These are phyloP conservation scores for Leptomonas pyrrhocoris DNA, from an alignment of 208 protist species.

Conservation along the genomic window DNA sequence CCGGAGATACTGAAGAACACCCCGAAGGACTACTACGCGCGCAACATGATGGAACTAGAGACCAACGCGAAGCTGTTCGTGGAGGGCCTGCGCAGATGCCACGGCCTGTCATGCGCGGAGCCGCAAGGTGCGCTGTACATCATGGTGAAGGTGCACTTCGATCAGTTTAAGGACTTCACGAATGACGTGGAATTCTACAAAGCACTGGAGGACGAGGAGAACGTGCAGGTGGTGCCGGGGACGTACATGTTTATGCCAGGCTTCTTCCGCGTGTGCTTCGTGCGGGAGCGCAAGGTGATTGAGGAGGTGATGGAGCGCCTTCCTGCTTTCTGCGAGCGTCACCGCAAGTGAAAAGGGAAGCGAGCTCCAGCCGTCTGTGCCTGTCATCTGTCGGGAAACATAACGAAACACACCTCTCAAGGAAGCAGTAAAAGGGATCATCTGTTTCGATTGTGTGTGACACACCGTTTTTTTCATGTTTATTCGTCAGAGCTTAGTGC, in stretches of 20 bases:
- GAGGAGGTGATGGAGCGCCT: constrained; percentile 83
- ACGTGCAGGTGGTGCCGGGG: constrained; percentile 90
- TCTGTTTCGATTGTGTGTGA: too few species aligned
- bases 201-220: constrained; percentile 82
- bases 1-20: constrained; percentile 74
- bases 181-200: constrained; percentile 84
- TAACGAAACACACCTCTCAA: too few species aligned
- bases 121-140: constrained; percentile 93
- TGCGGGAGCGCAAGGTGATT: constrained; percentile 65
- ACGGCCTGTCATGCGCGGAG: constrained; percentile 50
- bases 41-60: constrained; percentile 54
- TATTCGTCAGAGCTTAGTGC: too few species aligned
- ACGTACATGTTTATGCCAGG: constrained; percentile 74
- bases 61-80: constrained; percentile 46
- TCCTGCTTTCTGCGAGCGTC: constrained; percentile 69
- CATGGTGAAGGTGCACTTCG: constrained; percentile 79
- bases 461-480: too few species aligned
- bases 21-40: constrained; percentile 44
- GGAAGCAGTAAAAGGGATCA: too few species aligned
- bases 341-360: constrained; percentile 37
- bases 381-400: neutral
- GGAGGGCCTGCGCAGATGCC: constrained; percentile 34
- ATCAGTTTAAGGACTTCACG: constrained; percentile 66
- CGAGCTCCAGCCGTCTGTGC: neutral
- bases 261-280: constrained; percentile 82